A percentile compares a stretch with the other conserved stretches of the same genome.
These are phyloP conservation scores for Stentor coeruleus DNA, from an alignment of 73 alveolate genomes.

Conservation along the genomic window DNA sequence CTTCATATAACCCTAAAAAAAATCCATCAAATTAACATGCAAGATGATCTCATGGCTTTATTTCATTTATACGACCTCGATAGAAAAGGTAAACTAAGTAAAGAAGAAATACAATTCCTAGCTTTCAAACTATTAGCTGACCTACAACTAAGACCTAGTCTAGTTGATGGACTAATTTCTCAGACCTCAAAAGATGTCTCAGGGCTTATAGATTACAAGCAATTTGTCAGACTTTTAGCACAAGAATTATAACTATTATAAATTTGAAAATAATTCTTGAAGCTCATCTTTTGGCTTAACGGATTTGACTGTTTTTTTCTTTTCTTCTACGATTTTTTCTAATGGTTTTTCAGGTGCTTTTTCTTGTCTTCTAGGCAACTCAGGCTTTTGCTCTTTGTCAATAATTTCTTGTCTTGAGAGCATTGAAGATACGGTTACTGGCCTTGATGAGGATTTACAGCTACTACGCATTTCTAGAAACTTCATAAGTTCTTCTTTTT, in stretches of 20 bases:
- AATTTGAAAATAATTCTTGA: neutral
- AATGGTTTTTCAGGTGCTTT: neutral
- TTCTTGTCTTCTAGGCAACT: no score
- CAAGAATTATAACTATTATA: neutral
- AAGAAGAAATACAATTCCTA: conserved; percentile 18
- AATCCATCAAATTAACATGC: conserved; percentile 20
- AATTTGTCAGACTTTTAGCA: conserved; percentile 3
- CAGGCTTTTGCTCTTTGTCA: neutral
- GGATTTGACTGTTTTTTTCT: neutral
- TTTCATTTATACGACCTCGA: conserved; percentile 17
- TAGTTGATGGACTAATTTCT: neutral
- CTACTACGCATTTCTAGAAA: neutral
- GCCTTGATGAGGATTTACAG: neutral
- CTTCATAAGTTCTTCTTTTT: neutral
- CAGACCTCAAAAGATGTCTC: neutral
- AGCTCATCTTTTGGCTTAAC: neutral
- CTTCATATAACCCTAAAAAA: conserved; percentile 1
- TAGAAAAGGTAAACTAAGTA: conserved; percentile 2
- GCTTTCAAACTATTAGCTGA: conserved; percentile 10
- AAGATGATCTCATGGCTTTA: conserved; percentile 23
- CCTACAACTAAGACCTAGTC: neutral
- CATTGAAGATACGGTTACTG: neutral
- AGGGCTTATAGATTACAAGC: conserved; percentile 10
- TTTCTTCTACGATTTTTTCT: neutral
- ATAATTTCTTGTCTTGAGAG: neutral